Conservation (phyloP, 2,329 filamentous ascomycete species). For the Biscogniauxia mediterranea region DNA sequence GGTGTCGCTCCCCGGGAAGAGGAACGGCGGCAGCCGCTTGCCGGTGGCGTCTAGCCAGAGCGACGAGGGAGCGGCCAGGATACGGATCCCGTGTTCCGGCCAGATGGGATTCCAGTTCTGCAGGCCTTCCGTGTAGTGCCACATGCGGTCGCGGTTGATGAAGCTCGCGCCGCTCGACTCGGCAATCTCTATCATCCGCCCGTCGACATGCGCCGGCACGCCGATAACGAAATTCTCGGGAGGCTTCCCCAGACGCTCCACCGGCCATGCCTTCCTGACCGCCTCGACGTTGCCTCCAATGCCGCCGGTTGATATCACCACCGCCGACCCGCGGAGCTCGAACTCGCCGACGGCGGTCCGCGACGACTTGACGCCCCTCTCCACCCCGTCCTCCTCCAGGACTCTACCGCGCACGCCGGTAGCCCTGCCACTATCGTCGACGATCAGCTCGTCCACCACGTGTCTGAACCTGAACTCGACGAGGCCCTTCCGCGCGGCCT, state of each 20-base stretch:
- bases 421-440: slow-evolving; percentile 52
- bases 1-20: slow-evolving; percentile 58
- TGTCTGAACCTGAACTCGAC: slow-evolving; percentile 57
- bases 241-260: slow-evolving; percentile 54
- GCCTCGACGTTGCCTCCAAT: slow-evolving; percentile 62
- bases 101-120: slow-evolving; percentile 63
- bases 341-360: slow-evolving; percentile 49
- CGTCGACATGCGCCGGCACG: slow-evolving; percentile 63
- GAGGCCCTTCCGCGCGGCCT: slow-evolving; percentile 50
- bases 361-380: slow-evolving; percentile 52
- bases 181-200: slow-evolving; percentile 59
- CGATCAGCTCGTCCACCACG: slow-evolving; percentile 53
- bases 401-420: slow-evolving; percentile 53
- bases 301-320: slow-evolving; percentile 56
- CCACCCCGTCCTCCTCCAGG: slow-evolving; percentile 48
- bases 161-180: slow-evolving; percentile 51
- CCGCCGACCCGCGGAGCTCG: slow-evolving; percentile 50
- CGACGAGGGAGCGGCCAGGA: slow-evolving; percentile 59
- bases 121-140: slow-evolving; percentile 64
- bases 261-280: slow-evolving; percentile 57
- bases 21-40: slow-evolving; percentile 53
- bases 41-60: slow-evolving; percentile 62
- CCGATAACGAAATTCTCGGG: slow-evolving; percentile 58
- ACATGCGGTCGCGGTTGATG: slow-evolving; percentile 63
- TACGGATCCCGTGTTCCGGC: slow-evolving; percentile 59